Base-by-base conservation (phyloP, 2,329 filamentous ascomycete genomes). In the Pseudogymnoascus sp. region DNA sequence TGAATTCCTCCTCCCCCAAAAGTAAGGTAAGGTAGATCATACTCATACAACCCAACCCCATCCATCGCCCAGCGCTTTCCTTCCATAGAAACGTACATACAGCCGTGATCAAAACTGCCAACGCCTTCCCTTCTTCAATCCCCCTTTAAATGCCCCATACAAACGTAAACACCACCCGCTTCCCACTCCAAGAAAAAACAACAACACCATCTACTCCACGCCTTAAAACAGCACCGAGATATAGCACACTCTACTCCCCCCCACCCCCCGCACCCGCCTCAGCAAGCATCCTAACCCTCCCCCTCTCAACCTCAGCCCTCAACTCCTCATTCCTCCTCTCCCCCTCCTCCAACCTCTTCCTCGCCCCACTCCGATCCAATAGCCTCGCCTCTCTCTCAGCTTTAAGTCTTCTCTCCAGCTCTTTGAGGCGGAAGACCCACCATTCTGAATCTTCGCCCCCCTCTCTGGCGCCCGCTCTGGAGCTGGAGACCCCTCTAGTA, bases 341-440 rank as follows among this genome's bases (percentile, higher is more conserved):
- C n/a, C 88, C 82, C 66, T 92, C 89, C 64, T 91, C 87, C 0
- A 96, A 77, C 62, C 93, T 80, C 77, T 92, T 89, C 63, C 90
- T 80, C 29, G 93, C 93, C 23, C 91, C 92, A 59, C 84, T 88
- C 3, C 95, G 85, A 76, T 99, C 95, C 64, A 96, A 79, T 62
- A 96, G 79, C 51, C 95, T 80, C 1, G 87, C 92, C 75, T 97
- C 95, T 12, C 95, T 80, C 77, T 99, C 95, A 54, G 90, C 87
- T 75, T 96, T 96, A 16, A 99, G 80, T 69, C 96, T 86, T 68
- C 88, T 83, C 79, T 99, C 95, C 69, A 97, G 79, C 73, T 97
- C 93, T 64, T 91, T 86, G 36, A 97, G 80, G 5, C 95, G 80
- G 67, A 96, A 84, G 67, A 96, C 86, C 91, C 91, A 96, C 68